These are phyloP conservation scores for Fragilariopsis cylindrus DNA, from an alignment of 108 stramenopile genomes.

Conservation along the genomic window DNA sequence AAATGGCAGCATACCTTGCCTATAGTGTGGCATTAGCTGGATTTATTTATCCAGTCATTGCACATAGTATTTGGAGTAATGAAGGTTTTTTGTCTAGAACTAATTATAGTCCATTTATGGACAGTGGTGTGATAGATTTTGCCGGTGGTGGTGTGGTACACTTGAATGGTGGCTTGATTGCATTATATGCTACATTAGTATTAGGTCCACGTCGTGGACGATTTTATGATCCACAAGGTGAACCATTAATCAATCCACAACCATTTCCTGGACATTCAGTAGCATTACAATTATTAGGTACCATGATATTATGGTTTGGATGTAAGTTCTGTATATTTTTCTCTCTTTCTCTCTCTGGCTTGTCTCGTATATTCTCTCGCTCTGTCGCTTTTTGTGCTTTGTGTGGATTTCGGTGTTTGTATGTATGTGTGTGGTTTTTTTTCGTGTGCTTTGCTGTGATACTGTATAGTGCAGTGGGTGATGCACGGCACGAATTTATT, in stretches of 20 bases:
- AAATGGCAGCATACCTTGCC: constrained; percentile 85
- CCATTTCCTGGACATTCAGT: constrained; percentile 77
- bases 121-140: constrained; percentile 86
- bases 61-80: constrained; percentile 74
- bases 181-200: constrained; percentile 76
- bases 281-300: constrained; percentile 69
- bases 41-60: constrained; percentile 89
- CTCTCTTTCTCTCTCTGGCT: too few relatives aligned
- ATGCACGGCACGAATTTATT: too few relatives aligned
- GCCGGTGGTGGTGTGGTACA: constrained; percentile 93
- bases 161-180: constrained; percentile 85
- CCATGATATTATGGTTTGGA: constrained; percentile 92
- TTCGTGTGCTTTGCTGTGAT: too few relatives aligned
- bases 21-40: constrained; percentile 78
- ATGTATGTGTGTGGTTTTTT: too few relatives aligned
- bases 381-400: too few relatives aligned
- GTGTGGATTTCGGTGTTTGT: too few relatives aligned
- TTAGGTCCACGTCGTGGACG: constrained; percentile 86
- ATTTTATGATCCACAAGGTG: constrained; percentile 75
- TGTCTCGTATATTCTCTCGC: too few relatives aligned
- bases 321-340: constrained; percentile 15
- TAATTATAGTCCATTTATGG: constrained; percentile 39
- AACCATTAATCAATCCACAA: constrained; percentile 55
- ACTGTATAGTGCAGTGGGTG: too few relatives aligned
- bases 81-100: constrained; percentile 69